These are phyloP conservation scores for Phoma sp. DNA, from an alignment of 2,329 filamentous ascomycete species.

Conservation along the genomic window DNA sequence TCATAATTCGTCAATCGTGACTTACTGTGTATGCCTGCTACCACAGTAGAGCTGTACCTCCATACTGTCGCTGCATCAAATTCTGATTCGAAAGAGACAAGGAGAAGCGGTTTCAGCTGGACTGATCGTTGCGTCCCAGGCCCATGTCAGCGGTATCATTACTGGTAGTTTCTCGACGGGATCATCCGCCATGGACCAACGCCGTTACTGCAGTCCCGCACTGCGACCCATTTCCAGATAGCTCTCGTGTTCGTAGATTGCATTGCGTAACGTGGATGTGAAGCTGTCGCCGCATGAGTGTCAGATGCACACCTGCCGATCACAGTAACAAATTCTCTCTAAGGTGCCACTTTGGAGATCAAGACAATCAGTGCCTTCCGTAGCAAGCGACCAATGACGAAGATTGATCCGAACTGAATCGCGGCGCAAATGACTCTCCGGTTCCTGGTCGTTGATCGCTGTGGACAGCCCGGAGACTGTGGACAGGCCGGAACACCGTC, in stretches of 20 bases:
- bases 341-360: not conserved
- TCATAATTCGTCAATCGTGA: no score
- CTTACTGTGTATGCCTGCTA: no score
- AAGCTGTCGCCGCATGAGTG: conserved; percentile 3
- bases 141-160: conserved; percentile 42
- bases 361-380: not conserved
- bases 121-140: conserved; percentile 30
- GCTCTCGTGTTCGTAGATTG: conserved; percentile 9
- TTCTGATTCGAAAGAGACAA: not conserved
- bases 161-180: conserved; percentile 30
- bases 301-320: conserved; percentile 7
- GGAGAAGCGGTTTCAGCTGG: conserved; percentile 8
- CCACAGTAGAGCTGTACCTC: no score
- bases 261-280: conserved; percentile 11
- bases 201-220: conserved; percentile 10
- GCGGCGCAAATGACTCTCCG: not conserved
- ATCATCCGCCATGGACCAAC: conserved; percentile 21
- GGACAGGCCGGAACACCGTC: not conserved
- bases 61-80: no score
- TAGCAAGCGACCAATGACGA: not conserved
- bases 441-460: not conserved
- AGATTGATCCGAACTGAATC: not conserved
- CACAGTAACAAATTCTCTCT: conserved; percentile 3
- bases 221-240: conserved; percentile 3
- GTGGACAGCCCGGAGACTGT: not conserved